Evolutionary conservation across 257 asterid species (phyloP).

Genomic region (Solanum piurae): DNA sequence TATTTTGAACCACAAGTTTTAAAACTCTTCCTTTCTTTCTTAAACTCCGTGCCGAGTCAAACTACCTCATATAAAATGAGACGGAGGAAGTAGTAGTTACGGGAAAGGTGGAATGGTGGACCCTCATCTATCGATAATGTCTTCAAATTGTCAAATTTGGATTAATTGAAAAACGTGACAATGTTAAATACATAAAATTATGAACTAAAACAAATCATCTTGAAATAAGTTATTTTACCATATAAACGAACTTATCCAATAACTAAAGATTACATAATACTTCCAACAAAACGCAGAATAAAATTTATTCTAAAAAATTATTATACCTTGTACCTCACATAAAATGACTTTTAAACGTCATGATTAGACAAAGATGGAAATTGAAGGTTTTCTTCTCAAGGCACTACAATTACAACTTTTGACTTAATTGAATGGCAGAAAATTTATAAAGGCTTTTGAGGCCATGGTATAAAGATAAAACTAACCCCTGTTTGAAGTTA

Average conservation of each 20-base stretch:
- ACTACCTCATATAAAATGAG: no score
- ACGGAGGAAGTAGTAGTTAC: no score
- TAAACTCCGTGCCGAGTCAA: no score
- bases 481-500: conserved; percentile 15
- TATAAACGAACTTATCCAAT: neutral
- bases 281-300: accelerated
- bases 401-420: conserved; percentile 14
- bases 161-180: conserved; percentile 4
- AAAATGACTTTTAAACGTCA: neutral
- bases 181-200: conserved; percentile 15
- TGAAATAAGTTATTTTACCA: no score
- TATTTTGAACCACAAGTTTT: no score
- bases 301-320: no score
- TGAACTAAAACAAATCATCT: neutral
- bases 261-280: no score
- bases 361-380: conserved; percentile 16
- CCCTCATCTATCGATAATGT: neutral
- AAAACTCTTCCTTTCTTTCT: no score
- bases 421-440: conserved; percentile 9
- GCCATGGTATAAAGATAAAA: conserved; percentile 2
- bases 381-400: neutral
- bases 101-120: neutral
- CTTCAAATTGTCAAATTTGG: conserved; percentile 14
- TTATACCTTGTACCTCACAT: no score
- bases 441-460: neutral